A percentile compares a stretch with the other conserved stretches of the same genome.
These are phyloP conservation scores for Neurospora crassa DNA, from an alignment of 2,329 filamentous ascomycete species.

Conservation along the genomic window DNA sequence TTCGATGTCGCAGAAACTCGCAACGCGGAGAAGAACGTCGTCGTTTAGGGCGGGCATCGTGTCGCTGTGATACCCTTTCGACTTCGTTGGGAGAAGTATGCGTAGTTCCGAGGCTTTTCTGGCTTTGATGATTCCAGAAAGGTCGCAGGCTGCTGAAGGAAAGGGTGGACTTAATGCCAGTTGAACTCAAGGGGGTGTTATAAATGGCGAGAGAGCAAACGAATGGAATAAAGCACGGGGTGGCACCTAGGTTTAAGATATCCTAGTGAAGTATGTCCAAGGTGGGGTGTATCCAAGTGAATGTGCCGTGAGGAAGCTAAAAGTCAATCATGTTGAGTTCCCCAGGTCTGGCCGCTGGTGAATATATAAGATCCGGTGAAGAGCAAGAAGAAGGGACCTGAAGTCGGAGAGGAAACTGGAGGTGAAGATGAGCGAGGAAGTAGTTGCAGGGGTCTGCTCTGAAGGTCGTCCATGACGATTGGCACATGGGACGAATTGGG, in stretches of 20 bases:
- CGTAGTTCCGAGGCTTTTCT: background rate
- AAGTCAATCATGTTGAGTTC: background rate
- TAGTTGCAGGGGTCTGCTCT: background rate
- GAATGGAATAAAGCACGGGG: background rate
- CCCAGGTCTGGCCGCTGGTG: background rate
- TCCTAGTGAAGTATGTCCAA: background rate
- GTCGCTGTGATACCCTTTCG: background rate
- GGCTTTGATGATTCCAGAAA: background rate
- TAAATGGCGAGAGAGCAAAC: background rate
- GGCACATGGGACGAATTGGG: background rate
- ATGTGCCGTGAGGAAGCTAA: background rate
- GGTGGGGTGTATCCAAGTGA: background rate
- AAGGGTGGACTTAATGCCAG: no score
- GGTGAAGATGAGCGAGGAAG: background rate
- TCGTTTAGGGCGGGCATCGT: constrained; percentile 1
- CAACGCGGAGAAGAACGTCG: constrained; percentile 8
- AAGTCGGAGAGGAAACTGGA: background rate
- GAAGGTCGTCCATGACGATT: background rate
- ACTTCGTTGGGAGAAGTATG: background rate
- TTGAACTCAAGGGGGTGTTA: background rate
- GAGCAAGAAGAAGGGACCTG: background rate
- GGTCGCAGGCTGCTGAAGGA: background rate
- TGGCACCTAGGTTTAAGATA: background rate
- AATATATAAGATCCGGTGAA: background rate
- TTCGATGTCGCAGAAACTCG: background rate